Evolutionary conservation across 2,329 filamentous ascomycete species (phyloP), one percentile per base, ranked within the genome.

Genomic region (Fusarium succisae): DNA sequence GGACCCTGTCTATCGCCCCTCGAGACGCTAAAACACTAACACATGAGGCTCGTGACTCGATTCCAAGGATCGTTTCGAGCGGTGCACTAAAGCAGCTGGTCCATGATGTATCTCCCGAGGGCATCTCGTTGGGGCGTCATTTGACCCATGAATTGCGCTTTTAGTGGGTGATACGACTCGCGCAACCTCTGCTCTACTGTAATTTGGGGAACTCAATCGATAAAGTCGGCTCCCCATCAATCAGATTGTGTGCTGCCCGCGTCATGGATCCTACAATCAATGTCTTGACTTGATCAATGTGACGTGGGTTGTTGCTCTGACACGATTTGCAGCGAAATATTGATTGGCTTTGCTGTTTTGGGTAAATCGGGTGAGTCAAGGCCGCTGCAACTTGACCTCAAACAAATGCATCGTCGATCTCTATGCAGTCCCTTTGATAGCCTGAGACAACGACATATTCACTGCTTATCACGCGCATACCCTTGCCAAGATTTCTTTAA

Each of bases 11-110:
- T 57, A 53, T 59, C 48, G 48, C 43, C 43, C 54, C 66, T 32
- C 41, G 26, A 71, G 41, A 35, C 63, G 66, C 71, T 73, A 75
- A 65, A 61, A 66, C 71, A 70, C 69, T 73, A 68, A 57, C 39
- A 65, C 43, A 35, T 63, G 61, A 66, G 66, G 60, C 76, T 76
- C 70, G 76, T 77, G 76, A 77, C 76, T 77, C 63, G 45, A 53
- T 44, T 61, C 63, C 73, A 71, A 73, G 73, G 71, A 60, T 72
- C 55, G 69, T 72, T 66, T 44, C 63, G 37, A 67, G 62, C 47
- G 53, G 59, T 67, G 47, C 47, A 38, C 64, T 38, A 53, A 68
- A 69, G 30, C 66, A 63, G 48, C 56, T 68, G 66, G 60, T 32
- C 39, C 18, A 58, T 45, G 24, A 63, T 58, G 38, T 45, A 58